A percentile compares a stretch with the other conserved stretches of the same genome.
Conservation (phyloP, 371 early-diverging fungal genomes). For the Mucor irregularis region DNA sequence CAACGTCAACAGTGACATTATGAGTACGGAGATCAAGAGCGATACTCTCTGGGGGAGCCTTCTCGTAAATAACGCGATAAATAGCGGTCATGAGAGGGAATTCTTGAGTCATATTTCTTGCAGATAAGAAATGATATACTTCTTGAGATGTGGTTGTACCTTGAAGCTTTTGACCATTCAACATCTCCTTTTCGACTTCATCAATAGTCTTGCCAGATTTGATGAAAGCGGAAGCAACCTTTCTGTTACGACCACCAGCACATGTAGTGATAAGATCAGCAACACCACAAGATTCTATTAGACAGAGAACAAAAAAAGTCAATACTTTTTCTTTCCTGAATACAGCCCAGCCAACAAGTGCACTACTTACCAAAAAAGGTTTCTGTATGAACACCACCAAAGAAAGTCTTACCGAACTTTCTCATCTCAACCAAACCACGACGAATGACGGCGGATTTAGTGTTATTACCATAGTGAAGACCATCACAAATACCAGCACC, state of each 20-base stretch:
- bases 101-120: constrained; percentile 55
- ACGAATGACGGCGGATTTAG: constrained; percentile 96
- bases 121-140: constrained; percentile 76
- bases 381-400: constrained; percentile 77
- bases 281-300: constrained; percentile 65
- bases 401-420: constrained; percentile 83
- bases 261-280: constrained; percentile 94
- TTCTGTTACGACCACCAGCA: constrained; percentile 95
- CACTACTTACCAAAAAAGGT: constrained; percentile 90
- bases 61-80: constrained; percentile 85
- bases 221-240: constrained; percentile 88
- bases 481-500: constrained; percentile 96
- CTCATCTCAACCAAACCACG: constrained; percentile 96
- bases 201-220: constrained; percentile 86
- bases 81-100: constrained; percentile 90
- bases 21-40: constrained; percentile 24
- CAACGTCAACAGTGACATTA: neutral
- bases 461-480: constrained; percentile 82
- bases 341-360: constrained; percentile 67
- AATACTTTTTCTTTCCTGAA: constrained; percentile 45
- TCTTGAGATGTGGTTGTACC: constrained; percentile 94
- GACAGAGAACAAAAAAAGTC: neutral
- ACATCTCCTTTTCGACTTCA: constrained; percentile 85
- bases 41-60: constrained; percentile 37
- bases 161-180: constrained; percentile 98